Evolutionary conservation across 2,329 filamentous ascomycete genomes (phyloP).

Genomic region (Sporothrix brunneoviolacea): DNA sequence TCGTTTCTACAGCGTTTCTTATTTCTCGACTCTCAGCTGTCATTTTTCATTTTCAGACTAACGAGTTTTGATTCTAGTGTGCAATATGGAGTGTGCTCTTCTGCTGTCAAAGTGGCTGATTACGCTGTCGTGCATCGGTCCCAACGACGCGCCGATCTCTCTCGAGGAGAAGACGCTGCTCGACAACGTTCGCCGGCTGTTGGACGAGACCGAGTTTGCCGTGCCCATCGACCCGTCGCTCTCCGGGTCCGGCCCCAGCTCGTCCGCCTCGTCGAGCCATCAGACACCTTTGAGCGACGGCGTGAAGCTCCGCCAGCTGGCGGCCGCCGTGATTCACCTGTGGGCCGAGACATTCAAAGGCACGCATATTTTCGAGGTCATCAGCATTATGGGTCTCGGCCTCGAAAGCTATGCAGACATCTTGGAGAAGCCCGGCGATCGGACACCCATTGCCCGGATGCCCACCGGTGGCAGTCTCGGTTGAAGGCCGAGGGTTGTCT

Average conservation of each 20-base stretch:
- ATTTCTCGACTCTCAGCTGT: too few relatives aligned
- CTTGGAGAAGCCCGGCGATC: slow-evolving; percentile 47
- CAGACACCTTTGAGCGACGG: slow-evolving; percentile 39
- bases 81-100: slow-evolving; percentile 56
- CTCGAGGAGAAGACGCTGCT: slow-evolving; percentile 49
- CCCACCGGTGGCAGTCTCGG: neutral
- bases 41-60: neutral
- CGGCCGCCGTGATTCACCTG: slow-evolving; percentile 50
- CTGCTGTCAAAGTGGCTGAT: slow-evolving; percentile 56
- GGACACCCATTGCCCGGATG: slow-evolving; percentile 36
- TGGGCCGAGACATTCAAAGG: slow-evolving; percentile 59
- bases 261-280: slow-evolving; percentile 17
- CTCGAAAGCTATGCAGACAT: slow-evolving; percentile 52
- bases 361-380: slow-evolving; percentile 53
- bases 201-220: slow-evolving; percentile 57
- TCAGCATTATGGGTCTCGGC: slow-evolving; percentile 51
- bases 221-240: slow-evolving; percentile 53
- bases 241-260: neutral
- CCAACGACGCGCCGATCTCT: slow-evolving; percentile 42
- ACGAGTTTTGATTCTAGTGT: slow-evolving; percentile 37
- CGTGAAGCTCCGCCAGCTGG: slow-evolving; percentile 47
- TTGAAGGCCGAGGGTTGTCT: too few relatives aligned
- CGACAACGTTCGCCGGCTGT: slow-evolving; percentile 50
- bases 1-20: too few relatives aligned
- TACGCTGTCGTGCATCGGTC: slow-evolving; percentile 46